Base-by-base conservation (phyloP, 2,329 filamentous ascomycete genomes). In the Magnaporthiopsis rhizophila region DNA sequence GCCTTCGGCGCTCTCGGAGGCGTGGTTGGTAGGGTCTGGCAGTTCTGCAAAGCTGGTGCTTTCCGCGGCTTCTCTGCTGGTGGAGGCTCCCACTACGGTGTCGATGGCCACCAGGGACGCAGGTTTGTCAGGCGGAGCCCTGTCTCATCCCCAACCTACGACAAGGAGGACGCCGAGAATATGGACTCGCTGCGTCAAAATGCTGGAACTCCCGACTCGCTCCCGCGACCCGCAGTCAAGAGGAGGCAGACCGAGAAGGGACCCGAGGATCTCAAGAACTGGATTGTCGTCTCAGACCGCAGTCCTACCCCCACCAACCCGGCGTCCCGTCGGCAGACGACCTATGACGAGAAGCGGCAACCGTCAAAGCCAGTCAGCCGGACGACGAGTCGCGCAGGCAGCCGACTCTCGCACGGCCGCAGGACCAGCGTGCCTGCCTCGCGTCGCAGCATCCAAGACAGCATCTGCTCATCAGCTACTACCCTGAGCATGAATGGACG, bases 51-150 rank as follows among this genome's bases (percentile, higher is more conserved):
- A 73, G 78, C 79, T 0, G 86, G 83, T 11, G 85, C 89, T 0
- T 96, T 97, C 71, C 83, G 84, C 64, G 93, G 93, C 0, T 97
- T 97, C 74, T 88, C 93, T 67, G 92, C 93, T 15, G 94, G 93
- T 9, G 91, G 89, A 3, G 94, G 93, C 11, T 81, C 80, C 66
- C 87, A 86, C 32, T 96, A 93, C 71, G 78, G 3, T 24, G 18
- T 32, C 32, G 11, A 13, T n/a, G 57, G 13, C n/a, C 21, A 26
- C 21, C 21, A 53, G 9, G 45, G 45, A 24, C n/a, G 8, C 45
- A 21, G 45, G 8, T 53, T 53, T 24, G 45, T 53, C 45, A 21
- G n/a, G 45, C 45, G n/a, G 45, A 53, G 45, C 45, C 45, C 45
- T n/a, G 18, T 24, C 7, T 13, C 45, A 5, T 24, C n/a, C n/a